Base-by-base conservation (phyloP, 176 grass and related monocot species). In the Rhynchospora tenuis region DNA sequence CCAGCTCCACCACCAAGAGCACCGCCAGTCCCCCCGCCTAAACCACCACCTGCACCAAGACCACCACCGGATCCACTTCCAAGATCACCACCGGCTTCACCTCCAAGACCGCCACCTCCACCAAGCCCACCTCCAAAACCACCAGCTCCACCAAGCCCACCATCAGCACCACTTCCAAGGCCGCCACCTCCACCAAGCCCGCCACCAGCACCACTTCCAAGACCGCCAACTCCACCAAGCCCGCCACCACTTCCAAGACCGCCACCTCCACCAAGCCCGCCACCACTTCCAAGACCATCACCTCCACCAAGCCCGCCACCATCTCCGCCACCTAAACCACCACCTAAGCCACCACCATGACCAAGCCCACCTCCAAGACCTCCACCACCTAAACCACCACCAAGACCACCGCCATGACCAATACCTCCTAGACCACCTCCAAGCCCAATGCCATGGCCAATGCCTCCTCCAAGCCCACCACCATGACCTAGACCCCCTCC, bases 191-290 rank as follows among this genome's bases (percentile, higher is more conserved):
- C 79, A 24, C 89, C 86, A 0, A 29, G 60, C 7, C 65, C 82
- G 0, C 87, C 76, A n/a, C 58, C 80, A 16, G 66, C n/a, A 1
- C 88, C 88, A 6, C 85, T 31, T 5, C 85, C 89, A 31, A 46
- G n/a, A 0, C 82, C 87, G 2, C 76, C 85, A n/a, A 80, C 84
- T 2, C 28, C 6, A 52, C 80, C 79, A 20, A 79, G 15, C 3
- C 81, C 83, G 10, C 83, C 77, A 14, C 87, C 84, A 6, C 84
- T 84, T 19, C 88, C 84, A 3, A 45, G 82, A 54, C 12, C 59
- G 12, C 17, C 3, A 50, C 70, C 70, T 6, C 12, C 8, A 0
- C 73, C 87, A 6, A 14, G 15, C 3, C 81, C 83, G 10, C 83
- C 77, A 14, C 87, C 84, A 6, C 84, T 84, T 19, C 88, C 84